A percentile compares a stretch with the other conserved stretches of the same genome.
These are phyloP conservation scores for Coemansia sp. DNA, from an alignment of 192 early-diverging fungal species.

Conservation along the genomic window DNA sequence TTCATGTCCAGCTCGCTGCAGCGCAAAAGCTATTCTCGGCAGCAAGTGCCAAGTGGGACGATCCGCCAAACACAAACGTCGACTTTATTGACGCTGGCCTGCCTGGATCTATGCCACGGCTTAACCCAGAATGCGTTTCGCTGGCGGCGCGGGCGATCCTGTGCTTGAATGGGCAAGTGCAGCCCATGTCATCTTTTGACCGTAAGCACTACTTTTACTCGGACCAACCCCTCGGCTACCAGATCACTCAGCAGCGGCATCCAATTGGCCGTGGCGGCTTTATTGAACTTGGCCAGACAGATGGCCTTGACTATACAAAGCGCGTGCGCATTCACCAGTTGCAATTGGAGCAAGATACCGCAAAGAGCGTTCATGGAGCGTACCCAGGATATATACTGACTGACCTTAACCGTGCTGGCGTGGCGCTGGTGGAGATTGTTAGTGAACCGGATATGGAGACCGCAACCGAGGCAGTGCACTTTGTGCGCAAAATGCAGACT, in stretches of 20 bases:
- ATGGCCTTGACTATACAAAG: constrained; percentile 60
- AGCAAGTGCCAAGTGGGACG: constrained; percentile 42
- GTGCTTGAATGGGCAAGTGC: constrained; percentile 68
- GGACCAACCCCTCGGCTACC: constrained; percentile 91
- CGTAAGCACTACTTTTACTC: constrained; percentile 97
- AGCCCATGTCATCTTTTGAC: constrained; percentile 75
- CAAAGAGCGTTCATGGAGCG: constrained; percentile 74
- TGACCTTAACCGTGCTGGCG: constrained; percentile 88
- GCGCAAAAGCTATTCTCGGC: constrained; percentile 86
- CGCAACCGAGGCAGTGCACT: constrained; percentile 69
- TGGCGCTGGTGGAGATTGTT: constrained; percentile 89
- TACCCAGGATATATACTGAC: constrained; percentile 63
- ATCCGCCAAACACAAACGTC: constrained; percentile 75
- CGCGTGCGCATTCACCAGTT: constrained; percentile 77
- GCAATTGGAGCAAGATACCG: constrained; percentile 94
- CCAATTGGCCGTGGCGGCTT: constrained; percentile 79
- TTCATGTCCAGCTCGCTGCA: constrained; percentile 82
- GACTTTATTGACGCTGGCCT: constrained; percentile 79
- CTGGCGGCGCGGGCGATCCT: constrained; percentile 74
- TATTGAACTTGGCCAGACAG: constrained; percentile 60
- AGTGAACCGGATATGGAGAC: constrained; percentile 85
- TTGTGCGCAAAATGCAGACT: constrained; percentile 78
- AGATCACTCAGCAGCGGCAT: constrained; percentile 88
- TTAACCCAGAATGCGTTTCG: constrained; percentile 76
- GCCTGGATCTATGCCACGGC: constrained; percentile 80